These are phyloP conservation scores for Fusarium nisikadoi DNA, from an alignment of 2,329 filamentous ascomycete genomes.

Conservation along the genomic window DNA sequence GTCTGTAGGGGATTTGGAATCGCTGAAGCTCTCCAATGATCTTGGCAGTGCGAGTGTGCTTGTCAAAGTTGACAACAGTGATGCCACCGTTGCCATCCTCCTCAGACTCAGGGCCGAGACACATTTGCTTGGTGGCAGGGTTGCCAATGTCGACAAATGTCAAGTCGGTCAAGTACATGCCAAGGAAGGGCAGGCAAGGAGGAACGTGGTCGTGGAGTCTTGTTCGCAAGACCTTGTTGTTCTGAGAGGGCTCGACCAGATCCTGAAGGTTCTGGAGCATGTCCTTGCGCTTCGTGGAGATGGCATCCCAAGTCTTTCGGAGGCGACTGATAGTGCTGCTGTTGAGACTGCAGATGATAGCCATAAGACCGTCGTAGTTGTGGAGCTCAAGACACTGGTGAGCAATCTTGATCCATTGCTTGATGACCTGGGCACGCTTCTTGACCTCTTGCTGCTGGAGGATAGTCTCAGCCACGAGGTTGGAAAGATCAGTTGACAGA, in stretches of 20 bases:
- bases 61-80: constrained; percentile 96
- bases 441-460: constrained; percentile 89
- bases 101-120: constrained; percentile 57
- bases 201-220: constrained; percentile 87
- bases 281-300: constrained; percentile 85
- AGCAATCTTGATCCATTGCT: constrained; percentile 98
- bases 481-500: constrained; percentile 90
- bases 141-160: constrained; percentile 97
- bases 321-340: constrained; percentile 90
- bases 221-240: constrained; percentile 87
- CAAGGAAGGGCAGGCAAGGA: constrained; percentile 93
- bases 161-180: constrained; percentile 95
- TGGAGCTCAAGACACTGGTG: constrained; percentile 86
- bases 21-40: constrained; percentile 96
- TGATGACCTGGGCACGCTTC: constrained; percentile 89
- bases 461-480: constrained; percentile 93
- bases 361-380: constrained; percentile 97
- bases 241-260: constrained; percentile 90
- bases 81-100: constrained; percentile 74
- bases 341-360: constrained; percentile 93
- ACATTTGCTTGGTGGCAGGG: constrained; percentile 81
- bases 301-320: constrained; percentile 89
- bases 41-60: constrained; percentile 92
- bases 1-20: constrained; percentile 92
- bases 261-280: constrained; percentile 80